Evolutionary conservation across 2,329 filamentous ascomycete species (phyloP).

Genomic region (Fusarium napiforme): DNA sequence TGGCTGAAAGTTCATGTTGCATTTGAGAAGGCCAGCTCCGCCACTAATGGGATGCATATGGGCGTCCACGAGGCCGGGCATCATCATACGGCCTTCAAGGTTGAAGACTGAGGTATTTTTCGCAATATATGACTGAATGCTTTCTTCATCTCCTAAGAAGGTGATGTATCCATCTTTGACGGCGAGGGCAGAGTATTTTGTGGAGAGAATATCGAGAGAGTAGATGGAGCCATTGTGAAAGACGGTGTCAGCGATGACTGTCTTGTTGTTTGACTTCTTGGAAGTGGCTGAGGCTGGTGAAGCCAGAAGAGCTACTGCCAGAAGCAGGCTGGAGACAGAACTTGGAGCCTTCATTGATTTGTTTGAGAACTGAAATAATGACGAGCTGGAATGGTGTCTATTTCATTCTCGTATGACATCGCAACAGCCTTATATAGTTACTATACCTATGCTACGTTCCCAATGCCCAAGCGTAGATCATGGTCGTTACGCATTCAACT

Average conservation of each 20-base stretch:
- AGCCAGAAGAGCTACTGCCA: background rate
- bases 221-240: background rate
- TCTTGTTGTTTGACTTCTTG: background rate
- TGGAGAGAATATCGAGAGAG: background rate
- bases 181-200: background rate
- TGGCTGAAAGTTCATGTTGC: background rate
- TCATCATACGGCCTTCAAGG: background rate
- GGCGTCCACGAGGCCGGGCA: background rate
- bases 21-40: background rate
- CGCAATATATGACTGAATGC: accelerated
- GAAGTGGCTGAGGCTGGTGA: background rate
- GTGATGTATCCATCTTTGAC: background rate
- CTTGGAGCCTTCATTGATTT: accelerated
- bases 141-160: background rate
- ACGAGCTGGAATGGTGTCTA: accelerated
- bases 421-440: background rate
- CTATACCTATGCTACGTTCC: background rate
- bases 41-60: background rate
- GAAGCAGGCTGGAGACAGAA: background rate
- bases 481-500: too few species aligned
- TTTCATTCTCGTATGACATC: accelerated
- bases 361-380: accelerated
- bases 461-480: too few species aligned
- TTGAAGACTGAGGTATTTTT: background rate
- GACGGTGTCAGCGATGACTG: background rate